Base-by-base conservation (phyloP, 305 asterid genomes). In the Fraxinus dipetala region DNA sequence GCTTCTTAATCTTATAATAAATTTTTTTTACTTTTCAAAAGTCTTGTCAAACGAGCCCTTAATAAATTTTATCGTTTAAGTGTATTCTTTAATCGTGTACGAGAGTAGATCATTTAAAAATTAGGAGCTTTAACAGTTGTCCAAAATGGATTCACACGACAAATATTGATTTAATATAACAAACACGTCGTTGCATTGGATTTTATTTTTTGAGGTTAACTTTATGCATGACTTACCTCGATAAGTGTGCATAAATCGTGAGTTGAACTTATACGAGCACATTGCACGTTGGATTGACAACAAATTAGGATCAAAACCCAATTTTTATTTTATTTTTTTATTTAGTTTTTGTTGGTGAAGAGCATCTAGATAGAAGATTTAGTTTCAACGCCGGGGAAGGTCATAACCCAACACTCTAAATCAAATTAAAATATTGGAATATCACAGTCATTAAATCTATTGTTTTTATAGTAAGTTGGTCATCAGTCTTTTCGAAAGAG, bases 371-470 rank as follows among this genome's bases (percentile, higher is more conserved):
- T 6, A 18, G 18, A 10, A 6, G 56, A 80, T 54, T 35, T 38
- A 30, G 36, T 81, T 16, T 28, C 61, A 83, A 85, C 88, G 89
- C 83, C 87, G 69, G 31, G 77, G 82, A 40, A 76, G 78, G 85
- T 82, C 83, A 69, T 78, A 76, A 34, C 30, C 20, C 13, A 38
- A 6, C 1, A 43, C 59, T n/a, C 31, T 32, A 13, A 65, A 1
- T 7, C 20, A 26, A 67, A 28, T 22, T 30, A 69, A 20, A 13
- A 65, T 43, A 8, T 9, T 26, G 6, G 0, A 9, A 26, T 65
- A 65, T 59, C 69, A 59, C 69, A 0, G 30, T 20, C 69, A 18
- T 20, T 6, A 59, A 59, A 59, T 59, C 11, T 59, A 59, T 59
- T 59, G 30, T 18, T 20, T 56, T 59, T 7, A 59, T 7, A 8